Percentiles rank a stretch among this genome's conserved stretches.
phyloP scores from a whole-genome alignment of 78 protist genomes.

The Dictyostelium discoideum region DNA sequence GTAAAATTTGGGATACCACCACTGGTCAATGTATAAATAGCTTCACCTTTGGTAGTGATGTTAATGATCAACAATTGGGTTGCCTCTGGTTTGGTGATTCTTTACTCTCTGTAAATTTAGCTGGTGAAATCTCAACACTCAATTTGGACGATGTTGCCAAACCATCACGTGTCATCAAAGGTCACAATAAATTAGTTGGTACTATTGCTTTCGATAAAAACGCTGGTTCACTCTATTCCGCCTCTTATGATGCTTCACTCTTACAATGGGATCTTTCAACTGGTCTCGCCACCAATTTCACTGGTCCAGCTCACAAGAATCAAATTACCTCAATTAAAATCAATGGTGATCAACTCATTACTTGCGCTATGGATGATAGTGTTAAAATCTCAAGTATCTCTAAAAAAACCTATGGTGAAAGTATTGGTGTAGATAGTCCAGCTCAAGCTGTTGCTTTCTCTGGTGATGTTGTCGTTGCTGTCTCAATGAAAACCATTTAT shows the following conservation, averaged over 20 bases:
- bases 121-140: constrained; percentile 85
- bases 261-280: constrained; percentile 78
- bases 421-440: constrained; percentile 63
- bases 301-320: constrained; percentile 82
- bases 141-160: constrained; percentile 45
- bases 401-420: constrained; percentile 37
- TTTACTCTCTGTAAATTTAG: constrained; percentile 82
- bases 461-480: constrained; percentile 75
- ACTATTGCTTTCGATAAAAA: constrained; percentile 73
- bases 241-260: constrained; percentile 64
- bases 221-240: constrained; percentile 68
- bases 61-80: constrained; percentile 91
- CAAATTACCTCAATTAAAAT: constrained; percentile 64
- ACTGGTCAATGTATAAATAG: constrained; percentile 66
- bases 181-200: constrained; percentile 90
- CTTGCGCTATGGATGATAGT: constrained; percentile 84
- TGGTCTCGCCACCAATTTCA: constrained; percentile 52
- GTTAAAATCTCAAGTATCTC: constrained; percentile 60
- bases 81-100: constrained; percentile 87
- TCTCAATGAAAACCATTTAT: constrained; percentile 56
- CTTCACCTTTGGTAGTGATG: constrained; percentile 53
- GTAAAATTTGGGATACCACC: constrained; percentile 86
- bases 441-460: constrained; percentile 44
- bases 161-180: constrained; percentile 81
- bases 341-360: constrained; percentile 58